Percentiles rank a stretch among this genome's conserved stretches.
phyloP scores from a whole-genome alignment of 2,329 filamentous ascomycete genomes.

The Colletotrichum gigasporum region DNA sequence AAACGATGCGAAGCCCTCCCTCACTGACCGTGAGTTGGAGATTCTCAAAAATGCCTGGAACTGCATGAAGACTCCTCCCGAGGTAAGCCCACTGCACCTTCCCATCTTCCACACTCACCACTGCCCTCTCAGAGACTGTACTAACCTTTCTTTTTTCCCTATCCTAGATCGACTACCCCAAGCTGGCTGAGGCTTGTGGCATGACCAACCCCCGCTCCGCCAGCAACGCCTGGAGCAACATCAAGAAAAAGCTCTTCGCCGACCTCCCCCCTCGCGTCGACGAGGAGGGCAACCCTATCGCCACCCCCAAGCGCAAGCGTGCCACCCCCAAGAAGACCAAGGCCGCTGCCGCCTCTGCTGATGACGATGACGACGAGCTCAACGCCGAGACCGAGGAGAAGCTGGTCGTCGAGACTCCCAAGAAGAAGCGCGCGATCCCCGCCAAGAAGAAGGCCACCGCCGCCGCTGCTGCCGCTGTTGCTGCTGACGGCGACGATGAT shows the following conservation, averaged over 20 bases:
- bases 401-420: conserved; percentile 23
- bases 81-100: conserved; percentile 29
- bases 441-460: conserved; percentile 12
- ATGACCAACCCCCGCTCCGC: conserved; percentile 38
- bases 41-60: conserved; percentile 37
- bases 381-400: conserved; percentile 15
- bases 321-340: conserved; percentile 14
- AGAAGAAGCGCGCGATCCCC: conserved; percentile 17
- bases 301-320: conserved; percentile 34
- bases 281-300: conserved; percentile 15
- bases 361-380: conserved; percentile 3
- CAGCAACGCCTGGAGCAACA: conserved; percentile 35
- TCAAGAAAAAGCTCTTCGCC: conserved; percentile 39
- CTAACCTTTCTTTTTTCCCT: not conserved
- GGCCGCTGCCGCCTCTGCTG: not conserved
- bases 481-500: not conserved
- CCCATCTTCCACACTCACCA: not conserved
- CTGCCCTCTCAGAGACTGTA: not conserved
- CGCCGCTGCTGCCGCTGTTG: not conserved
- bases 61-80: conserved; percentile 38
- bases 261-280: not conserved
- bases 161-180: conserved; percentile 37
- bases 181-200: conserved; percentile 34
- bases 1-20: not conserved
- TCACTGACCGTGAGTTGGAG: conserved; percentile 37